phyloP scores from a whole-genome alignment of 352 stramenopile species.

The Pythium monospermum region DNA sequence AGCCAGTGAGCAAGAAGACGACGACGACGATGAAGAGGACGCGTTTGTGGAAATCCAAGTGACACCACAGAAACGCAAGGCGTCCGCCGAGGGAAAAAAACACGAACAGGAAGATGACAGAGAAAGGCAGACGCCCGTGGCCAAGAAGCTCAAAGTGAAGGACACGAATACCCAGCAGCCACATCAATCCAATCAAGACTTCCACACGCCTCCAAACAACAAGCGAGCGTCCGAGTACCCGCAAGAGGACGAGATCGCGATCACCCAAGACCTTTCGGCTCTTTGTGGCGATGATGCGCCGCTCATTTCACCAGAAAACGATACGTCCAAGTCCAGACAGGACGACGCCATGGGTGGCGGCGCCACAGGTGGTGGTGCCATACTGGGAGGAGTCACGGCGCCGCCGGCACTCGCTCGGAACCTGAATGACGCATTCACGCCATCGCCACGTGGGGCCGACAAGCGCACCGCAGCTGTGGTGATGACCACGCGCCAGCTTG shows the following conservation, averaged over 20 bases:
- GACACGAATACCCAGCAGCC: no score
- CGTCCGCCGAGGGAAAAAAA: background rate
- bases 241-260: background rate
- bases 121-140: background rate
- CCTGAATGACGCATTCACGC: slow-evolving; percentile 36
- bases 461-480: slow-evolving; percentile 16
- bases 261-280: slow-evolving; percentile 11
- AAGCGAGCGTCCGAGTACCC: background rate
- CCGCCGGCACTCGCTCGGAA: slow-evolving; percentile 5
- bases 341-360: no score
- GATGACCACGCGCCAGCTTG: slow-evolving; percentile 11
- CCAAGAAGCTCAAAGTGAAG: slow-evolving; percentile 9
- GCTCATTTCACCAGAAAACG: slow-evolving; percentile 17
- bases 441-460: slow-evolving; percentile 35
- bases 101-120: background rate
- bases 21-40: background rate
- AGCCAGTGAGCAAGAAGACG: background rate
- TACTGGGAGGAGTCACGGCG: background rate
- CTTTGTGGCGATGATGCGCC: background rate
- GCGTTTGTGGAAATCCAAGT: background rate
- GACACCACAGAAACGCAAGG: slow-evolving; percentile 13
- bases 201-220: slow-evolving; percentile 6
- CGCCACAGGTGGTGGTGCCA: no score
- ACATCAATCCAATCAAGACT: background rate
- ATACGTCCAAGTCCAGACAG: slow-evolving; percentile 4